Evolutionary conservation across 2,329 filamentous ascomycete genomes (phyloP).

Genomic region (Zymoseptoria crescenta): DNA sequence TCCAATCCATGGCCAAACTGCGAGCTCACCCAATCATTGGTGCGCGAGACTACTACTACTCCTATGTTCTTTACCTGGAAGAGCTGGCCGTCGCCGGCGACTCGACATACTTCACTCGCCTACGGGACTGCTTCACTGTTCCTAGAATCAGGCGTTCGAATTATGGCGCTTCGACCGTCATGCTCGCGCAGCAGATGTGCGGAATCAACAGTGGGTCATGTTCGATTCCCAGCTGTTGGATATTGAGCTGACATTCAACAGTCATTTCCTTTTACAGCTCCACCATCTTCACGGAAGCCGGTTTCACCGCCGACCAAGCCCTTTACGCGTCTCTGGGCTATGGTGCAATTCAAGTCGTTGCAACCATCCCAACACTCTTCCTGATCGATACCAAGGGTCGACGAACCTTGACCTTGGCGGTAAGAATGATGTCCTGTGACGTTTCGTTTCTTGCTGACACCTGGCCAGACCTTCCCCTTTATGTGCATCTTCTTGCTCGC

Average conservation of each 20-base stretch:
- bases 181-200: constrained; percentile 31
- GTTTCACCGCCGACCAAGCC: constrained; percentile 31
- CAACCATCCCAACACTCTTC: constrained; percentile 39
- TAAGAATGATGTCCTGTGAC: constrained; percentile 6
- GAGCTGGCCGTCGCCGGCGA: constrained; percentile 30
- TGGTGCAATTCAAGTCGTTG: constrained; percentile 39
- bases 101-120: constrained; percentile 35
- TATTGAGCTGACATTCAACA: constrained; percentile 8
- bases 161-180: constrained; percentile 29
- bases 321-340: constrained; percentile 38
- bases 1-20: constrained; percentile 41
- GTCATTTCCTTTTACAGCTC: constrained; percentile 34
- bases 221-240: background rate
- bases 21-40: constrained; percentile 47
- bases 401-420: constrained; percentile 30
- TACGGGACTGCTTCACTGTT: constrained; percentile 43
- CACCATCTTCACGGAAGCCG: constrained; percentile 31
- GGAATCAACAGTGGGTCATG: constrained; percentile 26
- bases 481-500: constrained; percentile 46
- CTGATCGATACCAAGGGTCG: constrained; percentile 41
- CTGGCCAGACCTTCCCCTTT: constrained; percentile 38
- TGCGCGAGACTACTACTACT: constrained; percentile 49
- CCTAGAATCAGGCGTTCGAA: constrained; percentile 41
- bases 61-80: constrained; percentile 31
- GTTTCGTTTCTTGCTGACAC: constrained; percentile 10